Base-by-base conservation (phyloP, 106 monocot genomes). In the Phalaenopsis aphrodite region DNA sequence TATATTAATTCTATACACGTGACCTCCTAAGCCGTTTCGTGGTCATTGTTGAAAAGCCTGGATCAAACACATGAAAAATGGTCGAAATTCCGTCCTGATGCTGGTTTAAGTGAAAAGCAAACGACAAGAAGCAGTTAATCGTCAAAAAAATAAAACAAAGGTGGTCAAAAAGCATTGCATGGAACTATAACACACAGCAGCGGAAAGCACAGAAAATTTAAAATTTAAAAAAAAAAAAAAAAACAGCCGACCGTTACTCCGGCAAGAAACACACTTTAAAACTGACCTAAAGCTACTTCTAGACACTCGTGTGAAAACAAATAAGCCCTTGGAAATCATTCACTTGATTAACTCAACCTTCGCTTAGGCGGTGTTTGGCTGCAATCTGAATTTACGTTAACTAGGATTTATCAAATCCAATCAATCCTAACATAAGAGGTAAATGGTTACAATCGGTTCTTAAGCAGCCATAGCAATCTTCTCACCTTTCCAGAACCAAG, bases 401-500 rank as follows among this genome's bases (percentile, higher is more conserved):
- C 30, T 30, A 30, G 30, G 30, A 30, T 30, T 30, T 30, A 30
- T 30, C 30, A 30, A 30, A 30, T 30, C 30, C 30, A 30, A 30
- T 30, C 0, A 30, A 30, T 30, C 30, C 64, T 65, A 65, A 5
- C 64, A 65, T 24, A 65, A 65, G 24, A 8, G 64, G 64, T 21
- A 65, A 65, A 65, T 12, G 1, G 52, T 12, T 52, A 24, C 9
- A 65, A 65, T 65, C 64, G 21, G 19, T 21, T 64, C 64, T 21
- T 64, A 19, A 23, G 6, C 19, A 21, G n/a, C 0, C 11, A 21
- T 64, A 8, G 42, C 41, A 5, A 74, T 14, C 42, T 75, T 75
- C 74, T 75, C 61, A 88, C 91, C 88, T 91, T 91, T 2, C 91
- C 91, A 6, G 91, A 82, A 18, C 91, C 91, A 30, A 91, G 88